A percentile compares a stretch with the other conserved stretches of the same genome.
phyloP scores from a whole-genome alignment of 352 stramenopile species.

The Phytophthora pini region DNA sequence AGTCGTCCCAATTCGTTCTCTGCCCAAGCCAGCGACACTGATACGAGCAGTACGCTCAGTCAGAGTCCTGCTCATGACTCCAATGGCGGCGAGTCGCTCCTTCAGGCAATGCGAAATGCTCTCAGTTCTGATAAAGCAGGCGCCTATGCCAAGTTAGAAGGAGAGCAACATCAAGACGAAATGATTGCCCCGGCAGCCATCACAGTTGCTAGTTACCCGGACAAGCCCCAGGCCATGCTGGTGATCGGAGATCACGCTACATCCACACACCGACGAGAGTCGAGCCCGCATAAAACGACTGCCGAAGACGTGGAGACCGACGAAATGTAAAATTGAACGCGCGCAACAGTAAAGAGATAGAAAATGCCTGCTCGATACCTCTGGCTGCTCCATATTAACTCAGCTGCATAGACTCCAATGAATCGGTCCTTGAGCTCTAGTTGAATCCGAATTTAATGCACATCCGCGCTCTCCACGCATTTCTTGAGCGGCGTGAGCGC shows the following conservation, averaged over 20 bases:
- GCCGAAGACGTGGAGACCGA: conserved; percentile 2
- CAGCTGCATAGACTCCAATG: conserved; percentile 11
- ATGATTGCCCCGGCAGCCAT: conserved; percentile 23
- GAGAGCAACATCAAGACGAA: conserved; percentile 16
- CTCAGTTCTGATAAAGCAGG: background rate
- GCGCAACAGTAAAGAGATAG: conserved; percentile 20
- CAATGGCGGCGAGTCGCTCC: conserved; percentile 12
- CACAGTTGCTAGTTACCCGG: conserved; percentile 30
- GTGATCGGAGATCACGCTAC: conserved; percentile 15
- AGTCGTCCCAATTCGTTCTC: conserved; percentile 34
- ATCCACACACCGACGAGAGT: conserved; percentile 25
- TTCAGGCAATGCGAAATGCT: conserved; percentile 21
- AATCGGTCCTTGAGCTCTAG: background rate
- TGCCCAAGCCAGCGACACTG: conserved; percentile 18
- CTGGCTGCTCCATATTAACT: conserved; percentile 18
- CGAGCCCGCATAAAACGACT: conserved; percentile 21
- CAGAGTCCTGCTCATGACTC: conserved; percentile 15
- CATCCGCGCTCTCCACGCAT: conserved; percentile 75
- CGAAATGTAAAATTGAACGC: conserved; percentile 28
- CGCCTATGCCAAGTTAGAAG: background rate
- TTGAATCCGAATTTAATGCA: conserved; percentile 46
- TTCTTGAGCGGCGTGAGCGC: conserved; percentile 75
- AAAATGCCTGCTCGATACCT: conserved; percentile 16
- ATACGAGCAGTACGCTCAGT: conserved; percentile 34
- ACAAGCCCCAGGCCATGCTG: conserved; percentile 31